These are phyloP conservation scores for Ceratocystis ficicola DNA, from an alignment of 2,329 filamentous ascomycete species.

Conservation along the genomic window DNA sequence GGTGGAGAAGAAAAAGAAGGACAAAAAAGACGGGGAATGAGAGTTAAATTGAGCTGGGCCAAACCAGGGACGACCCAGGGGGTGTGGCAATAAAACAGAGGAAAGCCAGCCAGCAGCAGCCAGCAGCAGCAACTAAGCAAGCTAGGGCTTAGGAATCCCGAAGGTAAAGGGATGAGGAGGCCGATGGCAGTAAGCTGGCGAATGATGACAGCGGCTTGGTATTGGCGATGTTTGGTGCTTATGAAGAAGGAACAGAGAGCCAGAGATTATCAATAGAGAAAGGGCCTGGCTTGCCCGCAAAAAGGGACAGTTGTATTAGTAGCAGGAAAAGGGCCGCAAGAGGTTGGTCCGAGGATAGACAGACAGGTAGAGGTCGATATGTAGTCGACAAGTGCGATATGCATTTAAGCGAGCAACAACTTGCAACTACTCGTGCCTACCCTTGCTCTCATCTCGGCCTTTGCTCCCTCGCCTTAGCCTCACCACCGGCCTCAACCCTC, in stretches of 20 bases:
- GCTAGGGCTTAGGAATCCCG: background rate
- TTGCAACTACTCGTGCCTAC: background rate
- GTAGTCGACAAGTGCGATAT: background rate
- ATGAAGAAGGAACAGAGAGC: no score
- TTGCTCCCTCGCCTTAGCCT: background rate
- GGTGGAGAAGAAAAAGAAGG: constrained; percentile 14
- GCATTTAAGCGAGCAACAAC: background rate
- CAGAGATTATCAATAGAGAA: no score
- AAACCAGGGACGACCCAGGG: constrained; percentile 8
- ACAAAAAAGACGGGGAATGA: constrained; percentile 17
- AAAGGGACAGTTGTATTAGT: no score
- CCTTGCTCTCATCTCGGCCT: background rate
- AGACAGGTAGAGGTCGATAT: no score
- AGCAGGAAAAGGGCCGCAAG: no score
- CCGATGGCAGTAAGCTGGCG: background rate
- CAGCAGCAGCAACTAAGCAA: background rate
- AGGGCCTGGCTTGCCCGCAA: no score
- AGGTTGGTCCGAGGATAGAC: no score
- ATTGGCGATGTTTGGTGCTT: background rate
- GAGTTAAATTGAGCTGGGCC: constrained; percentile 12
- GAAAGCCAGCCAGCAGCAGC: background rate
- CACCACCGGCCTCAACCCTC: background rate
- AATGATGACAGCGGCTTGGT: background rate
- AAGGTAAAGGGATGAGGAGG: background rate
- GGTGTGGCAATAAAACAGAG: background rate